Conservation (phyloP, 805 yeast genomes). For the Metschnikowia amazonensis region DNA sequence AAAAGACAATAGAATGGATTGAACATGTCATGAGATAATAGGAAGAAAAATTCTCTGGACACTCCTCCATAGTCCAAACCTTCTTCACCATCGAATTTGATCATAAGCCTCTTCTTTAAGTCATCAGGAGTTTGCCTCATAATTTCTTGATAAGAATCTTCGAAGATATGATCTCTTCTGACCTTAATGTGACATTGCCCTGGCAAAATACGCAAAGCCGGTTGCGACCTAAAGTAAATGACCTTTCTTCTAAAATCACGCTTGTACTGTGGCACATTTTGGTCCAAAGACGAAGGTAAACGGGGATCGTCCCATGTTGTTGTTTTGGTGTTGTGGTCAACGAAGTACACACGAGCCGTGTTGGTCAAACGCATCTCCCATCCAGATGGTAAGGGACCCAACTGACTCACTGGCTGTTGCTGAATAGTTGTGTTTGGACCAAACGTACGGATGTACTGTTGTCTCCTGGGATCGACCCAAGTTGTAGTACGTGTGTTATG, state of each 20-base stretch:
- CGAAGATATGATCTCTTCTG: conserved; percentile 92
- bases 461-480: conserved; percentile 99
- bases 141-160: conserved; percentile 95
- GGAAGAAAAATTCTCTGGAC: conserved; percentile 94
- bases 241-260: conserved; percentile 98
- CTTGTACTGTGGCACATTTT: conserved; percentile 98
- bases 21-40: conserved; percentile 96
- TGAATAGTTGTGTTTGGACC: conserved; percentile 90
- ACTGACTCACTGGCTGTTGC: conserved; percentile 95
- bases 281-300: conserved; percentile 93
- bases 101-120: conserved; percentile 94
- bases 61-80: conserved; percentile 99
- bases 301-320: conserved; percentile 99
- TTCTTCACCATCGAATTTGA: conserved; percentile 98
- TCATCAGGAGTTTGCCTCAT: conserved; percentile 99
- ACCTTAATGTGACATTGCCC: conserved; percentile 99
- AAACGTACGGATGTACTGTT: conserved; percentile 93
- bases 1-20: conserved; percentile 96
- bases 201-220: conserved; percentile 92
- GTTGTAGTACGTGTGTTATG: conserved; percentile 99
- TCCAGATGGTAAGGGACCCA: conserved; percentile 97
- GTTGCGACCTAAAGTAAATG: conserved; percentile 96
- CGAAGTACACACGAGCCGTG: conserved; percentile 97
- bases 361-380: conserved; percentile 99
- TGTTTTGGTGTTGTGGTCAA: conserved; percentile 97